phyloP scores from a whole-genome alignment of 2,329 filamentous ascomycete species.

The Pseudogymnoascus verrucosus region DNA sequence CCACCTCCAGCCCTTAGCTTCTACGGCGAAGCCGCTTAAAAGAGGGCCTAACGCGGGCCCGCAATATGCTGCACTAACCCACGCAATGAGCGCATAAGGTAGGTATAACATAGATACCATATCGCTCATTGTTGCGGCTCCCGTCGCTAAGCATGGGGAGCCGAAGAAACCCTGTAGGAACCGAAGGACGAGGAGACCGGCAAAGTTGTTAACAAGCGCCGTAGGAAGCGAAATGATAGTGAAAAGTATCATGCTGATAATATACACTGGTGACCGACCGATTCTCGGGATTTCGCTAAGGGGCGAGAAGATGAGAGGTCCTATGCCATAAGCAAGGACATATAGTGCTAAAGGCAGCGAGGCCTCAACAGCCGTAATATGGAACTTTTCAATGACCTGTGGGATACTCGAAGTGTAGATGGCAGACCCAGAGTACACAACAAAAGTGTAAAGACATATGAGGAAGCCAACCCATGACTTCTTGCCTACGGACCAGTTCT shows the following conservation, averaged over 20 bases:
- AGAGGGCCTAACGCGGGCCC: slow-evolving; percentile 51
- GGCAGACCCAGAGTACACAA: slow-evolving; percentile 44
- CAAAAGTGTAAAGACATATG: slow-evolving; percentile 51
- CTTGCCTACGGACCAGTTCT: slow-evolving; percentile 43
- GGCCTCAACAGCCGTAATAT: slow-evolving; percentile 42
- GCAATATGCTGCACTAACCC: slow-evolving; percentile 47
- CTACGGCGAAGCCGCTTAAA: slow-evolving; percentile 51
- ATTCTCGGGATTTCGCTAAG: slow-evolving; percentile 58
- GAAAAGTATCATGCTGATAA: slow-evolving; percentile 60
- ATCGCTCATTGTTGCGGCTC: slow-evolving; percentile 43
- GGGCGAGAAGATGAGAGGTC: slow-evolving; percentile 58
- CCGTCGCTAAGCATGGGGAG: slow-evolving; percentile 55
- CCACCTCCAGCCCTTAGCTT: slow-evolving; percentile 31
- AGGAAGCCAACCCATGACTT: slow-evolving; percentile 35
- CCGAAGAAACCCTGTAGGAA: slow-evolving; percentile 62
- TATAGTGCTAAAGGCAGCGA: slow-evolving; percentile 54
- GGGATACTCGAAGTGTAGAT: slow-evolving; percentile 40
- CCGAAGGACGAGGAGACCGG: slow-evolving; percentile 54
- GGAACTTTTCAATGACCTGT: slow-evolving; percentile 45
- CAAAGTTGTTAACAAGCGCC: slow-evolving; percentile 53
- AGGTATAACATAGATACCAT: slow-evolving; percentile 48
- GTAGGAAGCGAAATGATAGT: slow-evolving; percentile 59
- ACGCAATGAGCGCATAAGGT: slow-evolving; percentile 51
- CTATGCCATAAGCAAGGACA: slow-evolving; percentile 57
- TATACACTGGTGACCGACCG: slow-evolving; percentile 61